Evolutionary conservation across 345 rosid species (phyloP).

Genomic region (Odontarrhena argentea): DNA sequence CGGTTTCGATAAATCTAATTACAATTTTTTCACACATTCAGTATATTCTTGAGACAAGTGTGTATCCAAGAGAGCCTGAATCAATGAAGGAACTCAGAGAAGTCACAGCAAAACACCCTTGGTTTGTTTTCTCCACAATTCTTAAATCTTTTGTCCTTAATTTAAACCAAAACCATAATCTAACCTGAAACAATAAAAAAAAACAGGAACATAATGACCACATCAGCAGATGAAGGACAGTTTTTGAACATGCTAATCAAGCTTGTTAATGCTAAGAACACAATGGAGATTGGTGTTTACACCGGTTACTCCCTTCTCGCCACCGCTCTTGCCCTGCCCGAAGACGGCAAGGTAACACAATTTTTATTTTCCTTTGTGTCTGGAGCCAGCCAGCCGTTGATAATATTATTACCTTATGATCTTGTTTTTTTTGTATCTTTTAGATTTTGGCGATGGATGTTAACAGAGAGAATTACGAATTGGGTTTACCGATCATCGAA

Average conservation of each 20-base stretch:
- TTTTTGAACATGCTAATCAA: constrained; percentile 89
- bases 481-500: constrained; percentile 83
- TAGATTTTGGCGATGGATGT: constrained; percentile 97
- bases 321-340: constrained; percentile 97
- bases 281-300: constrained; percentile 99
- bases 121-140: constrained; percentile 47
- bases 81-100: constrained; percentile 96
- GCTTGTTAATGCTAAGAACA: constrained; percentile 96
- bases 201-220: constrained; percentile 92
- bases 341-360: constrained; percentile 71
- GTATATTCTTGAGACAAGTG: constrained; percentile 98
- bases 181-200: not conserved
- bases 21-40: constrained; percentile 25
- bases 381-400: too few species aligned
- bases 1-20: not conserved
- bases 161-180: not conserved
- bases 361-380: not conserved
- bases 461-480: constrained; percentile 85
- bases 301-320: constrained; percentile 97
- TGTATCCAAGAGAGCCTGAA: constrained; percentile 95
- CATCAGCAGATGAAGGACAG: constrained; percentile 98
- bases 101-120: constrained; percentile 91
- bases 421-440: not conserved
- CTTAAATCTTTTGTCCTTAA: not conserved
- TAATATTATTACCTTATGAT: too few species aligned